Conservation (phyloP, 2,329 filamentous ascomycete species). For the Cladosporium oxysporum region DNA sequence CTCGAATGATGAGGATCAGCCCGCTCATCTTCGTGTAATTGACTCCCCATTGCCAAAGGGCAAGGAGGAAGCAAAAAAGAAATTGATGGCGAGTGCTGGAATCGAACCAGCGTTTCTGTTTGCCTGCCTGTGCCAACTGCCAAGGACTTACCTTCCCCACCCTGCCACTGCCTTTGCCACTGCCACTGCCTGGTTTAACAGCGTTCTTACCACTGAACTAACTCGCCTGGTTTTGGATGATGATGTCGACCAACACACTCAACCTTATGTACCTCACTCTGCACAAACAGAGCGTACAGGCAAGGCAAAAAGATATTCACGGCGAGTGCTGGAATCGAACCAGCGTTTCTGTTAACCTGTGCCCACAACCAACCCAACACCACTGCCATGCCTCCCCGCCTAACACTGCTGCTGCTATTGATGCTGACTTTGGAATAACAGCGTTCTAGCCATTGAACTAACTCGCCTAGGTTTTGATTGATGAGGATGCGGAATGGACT, state of each 20-base stretch:
- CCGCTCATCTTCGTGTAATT: too few relatives aligned
- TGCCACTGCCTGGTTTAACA: neutral
- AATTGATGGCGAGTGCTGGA: neutral
- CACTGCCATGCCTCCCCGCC: neutral
- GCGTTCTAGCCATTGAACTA: neutral
- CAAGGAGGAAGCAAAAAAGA: neutral
- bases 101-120: neutral
- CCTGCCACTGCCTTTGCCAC: neutral
- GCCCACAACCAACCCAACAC: neutral
- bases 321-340: neutral
- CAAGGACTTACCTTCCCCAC: neutral
- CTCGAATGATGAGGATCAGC: too few relatives aligned
- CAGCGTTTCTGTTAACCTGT: neutral
- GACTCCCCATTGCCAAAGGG: too few relatives aligned
- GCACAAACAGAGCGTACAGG: too few relatives aligned
- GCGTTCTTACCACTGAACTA: conserved; percentile 1
- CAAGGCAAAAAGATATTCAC: neutral
- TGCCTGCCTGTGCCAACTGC: neutral
- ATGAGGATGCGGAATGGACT: neutral
- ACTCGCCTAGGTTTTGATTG: neutral
- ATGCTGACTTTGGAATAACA: neutral
- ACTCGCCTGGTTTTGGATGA: neutral
- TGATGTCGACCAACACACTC: too few relatives aligned
- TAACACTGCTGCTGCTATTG: neutral
- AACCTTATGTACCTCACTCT: too few relatives aligned